Evolutionary conservation across 352 stramenopile species (phyloP), one percentile per base, ranked within the genome.

Genomic region (Phytophthora sojae): DNA sequence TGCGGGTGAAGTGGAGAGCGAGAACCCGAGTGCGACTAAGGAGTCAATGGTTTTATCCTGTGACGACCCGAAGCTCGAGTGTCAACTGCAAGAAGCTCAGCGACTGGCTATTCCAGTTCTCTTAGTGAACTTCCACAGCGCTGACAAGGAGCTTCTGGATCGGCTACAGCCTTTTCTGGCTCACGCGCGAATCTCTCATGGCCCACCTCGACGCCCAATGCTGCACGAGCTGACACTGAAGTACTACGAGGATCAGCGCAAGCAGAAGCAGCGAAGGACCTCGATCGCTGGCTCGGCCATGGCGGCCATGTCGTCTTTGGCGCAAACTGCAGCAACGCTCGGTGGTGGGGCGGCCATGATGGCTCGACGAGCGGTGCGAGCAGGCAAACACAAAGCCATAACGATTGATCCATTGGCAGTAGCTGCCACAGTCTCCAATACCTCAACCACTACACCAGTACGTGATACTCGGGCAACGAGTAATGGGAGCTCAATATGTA

Each of bases 91-190:
- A 1, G 75, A 85, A 17, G 77, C 77, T 7, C 72, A 76, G 35
- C 63, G 69, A 6, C 54, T 62, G 4, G 58, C 56, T 0, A 26
- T 79, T 2, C 75, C 80, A 0, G 69, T 85, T 3, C 51, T 87
- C n/a, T 6, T 87, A 23, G 25, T 87, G 9, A 82, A 83, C 54
- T 82, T 85, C 26, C 57, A 63, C 15, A 76, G 57, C 30, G n/a
- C 61, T 6, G 69, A 77, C 39, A 15, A 39, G 3, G 17, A 14
- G 5, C 45, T 77, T 26, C 12, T 77, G 9, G 19, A 17, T 44
- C 57, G 37, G 7, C 30, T 77, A 21, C 54, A 73, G 25, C 71
- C 68, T 8, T 77, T 83, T 45, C 12, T 83, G 2, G 26, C 35
- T 4, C 37, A 63, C 6, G 14, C 45, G 7, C 55, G 71, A 26